Evolutionary conservation across 305 asterid species (phyloP).

Genomic region (Ajuga reptans): DNA sequence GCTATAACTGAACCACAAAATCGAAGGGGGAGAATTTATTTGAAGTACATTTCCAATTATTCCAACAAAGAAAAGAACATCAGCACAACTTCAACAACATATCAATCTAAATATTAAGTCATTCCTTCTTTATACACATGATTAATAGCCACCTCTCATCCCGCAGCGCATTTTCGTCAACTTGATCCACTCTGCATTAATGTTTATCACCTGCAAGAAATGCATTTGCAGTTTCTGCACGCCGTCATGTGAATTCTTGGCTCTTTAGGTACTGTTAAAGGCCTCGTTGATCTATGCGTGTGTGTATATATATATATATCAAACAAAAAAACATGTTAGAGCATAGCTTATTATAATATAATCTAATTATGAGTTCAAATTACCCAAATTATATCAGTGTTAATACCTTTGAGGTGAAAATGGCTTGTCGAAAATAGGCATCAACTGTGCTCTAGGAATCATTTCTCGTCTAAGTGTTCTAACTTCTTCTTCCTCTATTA

Average conservation of each 20-base stretch:
- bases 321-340: neutral
- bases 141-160: too few species aligned
- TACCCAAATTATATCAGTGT: neutral
- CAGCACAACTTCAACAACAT: neutral
- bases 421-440: slow-evolving; percentile 70
- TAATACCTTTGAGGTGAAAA: slow-evolving; percentile 66
- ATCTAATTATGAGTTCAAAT: too few species aligned
- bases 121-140: neutral
- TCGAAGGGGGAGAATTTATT: neutral
- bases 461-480: slow-evolving; percentile 57
- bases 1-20: neutral
- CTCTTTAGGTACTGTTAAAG: slow-evolving; percentile 63
- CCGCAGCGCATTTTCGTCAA: too few species aligned
- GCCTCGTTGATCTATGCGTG: slow-evolving; percentile 51
- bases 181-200: neutral
- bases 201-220: slow-evolving; percentile 29
- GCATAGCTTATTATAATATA: neutral
- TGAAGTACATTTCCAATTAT: slow-evolving; percentile 18
- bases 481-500: slow-evolving; percentile 72
- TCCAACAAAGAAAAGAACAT: slow-evolving; percentile 14
- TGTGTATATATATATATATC: neutral
- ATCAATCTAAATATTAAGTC: neutral
- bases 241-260: slow-evolving; percentile 43
- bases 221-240: slow-evolving; percentile 39
- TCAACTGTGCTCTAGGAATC: slow-evolving; percentile 79